Conservation (phyloP, 2,329 filamentous ascomycete species). For the Lecanicillium sp. region DNA sequence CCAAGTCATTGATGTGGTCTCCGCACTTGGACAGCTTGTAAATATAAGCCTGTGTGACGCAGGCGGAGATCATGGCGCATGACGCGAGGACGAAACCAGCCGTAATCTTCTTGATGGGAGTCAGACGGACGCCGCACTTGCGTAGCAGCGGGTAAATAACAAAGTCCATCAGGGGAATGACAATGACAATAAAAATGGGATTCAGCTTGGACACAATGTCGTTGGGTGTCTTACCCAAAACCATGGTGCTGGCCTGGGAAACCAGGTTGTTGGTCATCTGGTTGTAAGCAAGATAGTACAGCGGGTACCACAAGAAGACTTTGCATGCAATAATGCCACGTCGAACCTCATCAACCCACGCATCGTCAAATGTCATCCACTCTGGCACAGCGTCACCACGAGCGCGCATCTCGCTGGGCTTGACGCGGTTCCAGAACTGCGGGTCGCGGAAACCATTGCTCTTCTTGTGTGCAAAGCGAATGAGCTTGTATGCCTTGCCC, state of each 20-base stretch:
- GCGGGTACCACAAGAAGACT: slow-evolving; percentile 62
- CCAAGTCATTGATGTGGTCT: slow-evolving; percentile 21
- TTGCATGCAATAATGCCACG: slow-evolving; percentile 62
- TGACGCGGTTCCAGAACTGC: slow-evolving; percentile 60
- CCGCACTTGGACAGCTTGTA: slow-evolving; percentile 49
- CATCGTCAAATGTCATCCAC: slow-evolving; percentile 75
- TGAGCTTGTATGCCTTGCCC: slow-evolving; percentile 53
- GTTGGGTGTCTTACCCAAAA: slow-evolving; percentile 16
- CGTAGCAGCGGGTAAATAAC: slow-evolving; percentile 14
- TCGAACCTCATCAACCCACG: slow-evolving; percentile 67
- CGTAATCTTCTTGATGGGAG: slow-evolving; percentile 14
- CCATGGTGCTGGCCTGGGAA: slow-evolving; percentile 18
- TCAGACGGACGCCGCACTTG: slow-evolving; percentile 14
- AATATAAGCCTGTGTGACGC: slow-evolving; percentile 14
- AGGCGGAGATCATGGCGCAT: slow-evolving; percentile 15
- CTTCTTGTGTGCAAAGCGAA: slow-evolving; percentile 50
- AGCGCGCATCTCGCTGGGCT: slow-evolving; percentile 56
- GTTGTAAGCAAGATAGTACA: slow-evolving; percentile 37
- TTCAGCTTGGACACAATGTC: slow-evolving; percentile 20
- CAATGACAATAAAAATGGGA: slow-evolving; percentile 17
- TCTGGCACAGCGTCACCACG: slow-evolving; percentile 42
- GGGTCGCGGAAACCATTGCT: slow-evolving; percentile 49
- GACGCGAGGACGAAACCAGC: slow-evolving; percentile 16
- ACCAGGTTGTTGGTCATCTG: slow-evolving; percentile 26
- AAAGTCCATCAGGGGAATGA: slow-evolving; percentile 19